Evolutionary conservation across 140 eudicot species (phyloP), one percentile per base, ranked within the genome.

Genomic region (Bidens hawaiensis): DNA sequence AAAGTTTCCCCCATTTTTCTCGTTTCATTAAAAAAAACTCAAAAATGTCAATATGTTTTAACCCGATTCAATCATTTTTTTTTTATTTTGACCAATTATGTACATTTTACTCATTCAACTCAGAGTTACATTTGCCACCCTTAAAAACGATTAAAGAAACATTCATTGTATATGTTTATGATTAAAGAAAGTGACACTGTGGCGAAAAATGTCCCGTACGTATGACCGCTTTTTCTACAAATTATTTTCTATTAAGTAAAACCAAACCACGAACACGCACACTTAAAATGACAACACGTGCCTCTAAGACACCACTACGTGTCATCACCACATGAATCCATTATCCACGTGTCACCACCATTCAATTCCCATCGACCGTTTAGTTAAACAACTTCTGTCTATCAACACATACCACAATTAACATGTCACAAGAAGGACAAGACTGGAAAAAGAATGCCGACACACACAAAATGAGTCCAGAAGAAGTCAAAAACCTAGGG

Each of bases 401-500:
- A 66, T 31, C 5, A 33, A 65, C 24, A 3, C 1, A 70, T 5
- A 58, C 28, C 12, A 8, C n/a, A 4, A 0, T 9, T 6, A 17
- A 41, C 0, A 65, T 46, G 67, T 62, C 48, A 1, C 54, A 59
- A 23, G 79, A 62, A 13, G 67, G 60, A 50, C 82, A 79, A 64
- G 89, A 75, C 2, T 84, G 89, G 89, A 82, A 83, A 38, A 84
- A 84, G 34, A 88, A 4, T 53, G 96, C 96, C 1, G 96, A 88
- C 14, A 84, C 85, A 0, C 82, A 72, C 79, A 84, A 88, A 67
- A 86, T 83, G 88, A 80, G 80, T 30, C 79, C 91, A 1, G 88
- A 86, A 22, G 91, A 86, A 36, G 81, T 83, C 41, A 80, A 72
- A 9, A 83, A 55, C 4, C 43, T 74, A 0, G 94, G 94, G 4